These are phyloP conservation scores for Hygrocybe coccinea DNA, from an alignment of 768 basidiomycete genomes.

Conservation along the genomic window DNA sequence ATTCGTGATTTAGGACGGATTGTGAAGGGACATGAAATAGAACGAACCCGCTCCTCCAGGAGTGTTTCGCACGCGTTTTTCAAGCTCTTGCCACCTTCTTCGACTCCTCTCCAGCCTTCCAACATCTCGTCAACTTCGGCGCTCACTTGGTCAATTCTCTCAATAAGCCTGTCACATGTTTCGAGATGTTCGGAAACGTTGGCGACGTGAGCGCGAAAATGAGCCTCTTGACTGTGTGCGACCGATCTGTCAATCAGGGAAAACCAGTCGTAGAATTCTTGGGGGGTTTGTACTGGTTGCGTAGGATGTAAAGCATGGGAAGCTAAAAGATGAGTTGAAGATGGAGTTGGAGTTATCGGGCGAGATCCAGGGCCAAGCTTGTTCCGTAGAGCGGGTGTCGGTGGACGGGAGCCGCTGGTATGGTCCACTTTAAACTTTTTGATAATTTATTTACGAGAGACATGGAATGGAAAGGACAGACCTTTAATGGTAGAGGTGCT, in stretches of 20 bases:
- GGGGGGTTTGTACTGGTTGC: conserved; percentile 79
- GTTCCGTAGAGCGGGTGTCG: conserved; percentile 41
- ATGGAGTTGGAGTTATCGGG: conserved; percentile 41
- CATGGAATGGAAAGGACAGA: conserved; percentile 26
- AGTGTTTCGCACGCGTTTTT: conserved; percentile 89
- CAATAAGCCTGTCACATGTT: conserved; percentile 71
- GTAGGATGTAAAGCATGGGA: conserved; percentile 64
- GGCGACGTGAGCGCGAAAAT: conserved; percentile 81
- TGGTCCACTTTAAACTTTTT: conserved; percentile 31
- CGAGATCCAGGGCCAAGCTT: conserved; percentile 30
- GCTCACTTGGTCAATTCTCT: conserved; percentile 69
- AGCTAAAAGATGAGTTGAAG: not conserved
- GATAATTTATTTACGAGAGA: conserved; percentile 9
- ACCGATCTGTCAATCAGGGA: conserved; percentile 83
- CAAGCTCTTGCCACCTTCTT: conserved; percentile 86
- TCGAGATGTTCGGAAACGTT: conserved; percentile 70
- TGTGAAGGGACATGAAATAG: not conserved
- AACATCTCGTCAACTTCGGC: conserved; percentile 75
- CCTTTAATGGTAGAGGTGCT: conserved; percentile 70
- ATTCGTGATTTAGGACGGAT: not conserved
- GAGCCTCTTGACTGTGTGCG: conserved; percentile 88
- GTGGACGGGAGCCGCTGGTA: conserved; percentile 26
- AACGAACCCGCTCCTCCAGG: conserved; percentile 79
- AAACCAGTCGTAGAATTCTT: conserved; percentile 98
- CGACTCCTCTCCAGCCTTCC: conserved; percentile 79